Base-by-base conservation (phyloP, 2,329 filamentous ascomycete genomes). In the Neonectria hederae region DNA sequence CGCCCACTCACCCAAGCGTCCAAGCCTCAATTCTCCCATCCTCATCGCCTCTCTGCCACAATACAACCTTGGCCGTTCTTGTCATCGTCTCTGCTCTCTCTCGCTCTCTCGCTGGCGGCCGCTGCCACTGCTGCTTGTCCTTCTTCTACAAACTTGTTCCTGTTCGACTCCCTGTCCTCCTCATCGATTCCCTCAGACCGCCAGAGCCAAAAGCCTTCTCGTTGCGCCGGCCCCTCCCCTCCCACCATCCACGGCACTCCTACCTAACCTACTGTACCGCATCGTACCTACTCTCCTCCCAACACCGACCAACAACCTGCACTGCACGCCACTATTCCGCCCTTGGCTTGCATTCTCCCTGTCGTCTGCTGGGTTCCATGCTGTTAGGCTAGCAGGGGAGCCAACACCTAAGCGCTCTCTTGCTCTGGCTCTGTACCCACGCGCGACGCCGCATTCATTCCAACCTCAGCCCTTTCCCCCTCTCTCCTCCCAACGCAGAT, bases 391-490 rank as follows among this genome's bases (percentile, higher is more conserved):
- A 65, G 63, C 68, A 73, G 68, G 70, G 70, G 71, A 65, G 59
- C 57, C 67, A 52, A 65, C 46, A 65, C 32, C 66, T 70, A 72
- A 73, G 69, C 66, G 71, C 71, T 72, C 71, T 68, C 32, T 59
- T 67, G 57, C 65, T 69, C 62, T 69, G 68, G 57, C 65, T 69
- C 64, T 69, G 68, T 65, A 65, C 65, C 71, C 68, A 65, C 68
- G 68, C 71, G 62, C 71, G 60, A 66, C 68, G 65, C 69, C 71
- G 68, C 65, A 62, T 65, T 65, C 67, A 62, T 65, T 65, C 67
- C 65, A 70, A 67, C 66, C 62, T 70, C 68, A 73, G 71, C 68
- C 61, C 67, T 74, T 56, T 67, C 62, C 68, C 69, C 68, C 69
- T 69, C 69, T 54, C 65, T 68, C 67, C 67, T 58, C 63, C 61